phyloP scores from a whole-genome alignment of 2,329 filamentous ascomycete genomes.

The Verticillium nubilum region DNA sequence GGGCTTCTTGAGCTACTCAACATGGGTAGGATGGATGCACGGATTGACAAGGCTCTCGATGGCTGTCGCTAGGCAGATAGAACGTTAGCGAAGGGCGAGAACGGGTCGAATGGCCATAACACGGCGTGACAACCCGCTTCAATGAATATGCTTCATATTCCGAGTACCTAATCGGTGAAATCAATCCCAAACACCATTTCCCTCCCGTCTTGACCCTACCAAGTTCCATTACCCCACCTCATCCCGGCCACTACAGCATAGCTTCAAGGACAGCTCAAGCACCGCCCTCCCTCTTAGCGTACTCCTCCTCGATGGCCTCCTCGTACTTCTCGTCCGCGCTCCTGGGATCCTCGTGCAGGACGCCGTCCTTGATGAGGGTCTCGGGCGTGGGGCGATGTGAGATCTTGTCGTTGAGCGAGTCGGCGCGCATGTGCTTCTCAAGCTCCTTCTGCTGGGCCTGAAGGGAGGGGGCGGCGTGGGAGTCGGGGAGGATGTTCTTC shows the following conservation, averaged over 20 bases:
- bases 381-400: constrained; percentile 71
- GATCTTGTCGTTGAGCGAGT: constrained; percentile 83
- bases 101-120: no score
- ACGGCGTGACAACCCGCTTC: no score
- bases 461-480: constrained; percentile 70
- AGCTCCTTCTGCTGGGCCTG: constrained; percentile 80
- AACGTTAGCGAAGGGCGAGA: no score
- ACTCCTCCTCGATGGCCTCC: constrained; percentile 59
- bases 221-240: background rate
- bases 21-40: no score
- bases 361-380: constrained; percentile 71
- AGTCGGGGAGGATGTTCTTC: constrained; percentile 80
- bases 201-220: background rate
- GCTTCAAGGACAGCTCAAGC: constrained; percentile 36
- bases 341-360: constrained; percentile 65
- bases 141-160: no score
- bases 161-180: no score
- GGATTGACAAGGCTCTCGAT: no score
- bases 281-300: constrained; percentile 57
- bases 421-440: constrained; percentile 80
- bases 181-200: no score
- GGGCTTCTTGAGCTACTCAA: no score
- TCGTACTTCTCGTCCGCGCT: constrained; percentile 51
- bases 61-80: no score
- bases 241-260: no score